Conservation (phyloP, 78 protist genomes). For the Speleostelium caveatum region DNA sequence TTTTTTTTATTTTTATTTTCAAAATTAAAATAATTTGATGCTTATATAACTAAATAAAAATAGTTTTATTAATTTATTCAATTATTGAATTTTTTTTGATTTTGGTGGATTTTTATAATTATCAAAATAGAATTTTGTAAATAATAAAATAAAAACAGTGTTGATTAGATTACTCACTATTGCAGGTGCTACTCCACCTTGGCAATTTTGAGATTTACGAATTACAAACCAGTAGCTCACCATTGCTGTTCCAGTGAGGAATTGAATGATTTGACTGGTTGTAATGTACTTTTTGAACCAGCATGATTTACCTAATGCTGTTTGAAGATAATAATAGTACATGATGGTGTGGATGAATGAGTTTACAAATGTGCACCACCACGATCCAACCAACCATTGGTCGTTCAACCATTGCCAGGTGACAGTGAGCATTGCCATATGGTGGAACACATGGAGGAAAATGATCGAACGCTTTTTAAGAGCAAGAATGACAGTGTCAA, state of each 20-base stretch:
- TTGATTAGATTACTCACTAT: conserved; percentile 33
- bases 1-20: no score
- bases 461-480: conserved; percentile 75
- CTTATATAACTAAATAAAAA: no score
- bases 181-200: conserved; percentile 50
- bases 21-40: no score
- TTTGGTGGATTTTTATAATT: conserved; percentile 13
- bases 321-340: conserved; percentile 82
- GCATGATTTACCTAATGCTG: conserved; percentile 53
- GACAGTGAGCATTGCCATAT: conserved; percentile 77
- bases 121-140: conserved; percentile 64
- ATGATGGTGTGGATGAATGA: conserved; percentile 83
- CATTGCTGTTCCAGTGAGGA: conserved; percentile 72
- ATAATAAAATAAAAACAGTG: conserved; percentile 53
- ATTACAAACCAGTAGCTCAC: conserved; percentile 57
- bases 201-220: conserved; percentile 18
- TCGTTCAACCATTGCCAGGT: conserved; percentile 55
- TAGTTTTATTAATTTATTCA: not conserved
- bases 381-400: conserved; percentile 43
- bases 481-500: conserved; percentile 89
- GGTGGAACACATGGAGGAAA: conserved; percentile 90
- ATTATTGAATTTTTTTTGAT: not conserved
- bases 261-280: conserved; percentile 75
- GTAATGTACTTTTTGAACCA: conserved; percentile 86
- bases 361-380: conserved; percentile 80